A percentile compares a stretch with the other conserved stretches of the same genome.
These are phyloP conservation scores for Xylaria intraflava DNA, from an alignment of 495 filamentous ascomycete genomes.

Conservation along the genomic window DNA sequence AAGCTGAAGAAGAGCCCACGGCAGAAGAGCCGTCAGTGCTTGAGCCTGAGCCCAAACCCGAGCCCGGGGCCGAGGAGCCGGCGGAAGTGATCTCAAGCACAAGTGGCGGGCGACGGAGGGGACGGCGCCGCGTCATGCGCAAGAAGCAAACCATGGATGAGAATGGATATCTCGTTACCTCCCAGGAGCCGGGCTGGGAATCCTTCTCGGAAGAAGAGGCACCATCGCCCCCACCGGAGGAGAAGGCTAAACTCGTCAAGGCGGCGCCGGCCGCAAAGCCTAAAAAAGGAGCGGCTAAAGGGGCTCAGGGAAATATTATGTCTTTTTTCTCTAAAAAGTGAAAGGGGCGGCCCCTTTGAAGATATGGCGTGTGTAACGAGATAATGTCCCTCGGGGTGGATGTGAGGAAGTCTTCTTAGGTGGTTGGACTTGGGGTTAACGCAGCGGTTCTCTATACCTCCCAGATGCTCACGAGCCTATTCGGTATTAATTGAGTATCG, in stretches of 20 bases:
- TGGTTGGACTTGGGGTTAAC: too few species aligned
- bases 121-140: conserved; percentile 76
- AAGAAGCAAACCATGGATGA: conserved; percentile 88
- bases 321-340: conserved; percentile 85
- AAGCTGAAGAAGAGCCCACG: conserved; percentile 11
- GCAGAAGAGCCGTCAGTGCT: conserved; percentile 28
- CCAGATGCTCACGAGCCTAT: too few species aligned
- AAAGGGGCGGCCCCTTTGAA: not conserved
- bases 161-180: conserved; percentile 90
- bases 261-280: conserved; percentile 30
- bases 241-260: conserved; percentile 26
- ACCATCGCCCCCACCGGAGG: conserved; percentile 51
- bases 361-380: not conserved
- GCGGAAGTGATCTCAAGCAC: conserved; percentile 50
- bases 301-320: conserved; percentile 80
- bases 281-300: conserved; percentile 55
- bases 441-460: too few species aligned
- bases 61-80: conserved; percentile 42
- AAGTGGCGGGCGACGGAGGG: conserved; percentile 64
- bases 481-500: too few species aligned
- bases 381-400: not conserved
- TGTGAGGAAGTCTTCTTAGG: too few species aligned
- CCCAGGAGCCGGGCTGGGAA: conserved; percentile 84
- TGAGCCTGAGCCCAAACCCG: conserved; percentile 27
- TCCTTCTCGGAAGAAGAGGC: conserved; percentile 89